Evolutionary conservation across 192 early-diverging fungal genomes (phyloP), one percentile per base, ranked within the genome.

Genomic region (Irineochytrium annulatum): DNA sequence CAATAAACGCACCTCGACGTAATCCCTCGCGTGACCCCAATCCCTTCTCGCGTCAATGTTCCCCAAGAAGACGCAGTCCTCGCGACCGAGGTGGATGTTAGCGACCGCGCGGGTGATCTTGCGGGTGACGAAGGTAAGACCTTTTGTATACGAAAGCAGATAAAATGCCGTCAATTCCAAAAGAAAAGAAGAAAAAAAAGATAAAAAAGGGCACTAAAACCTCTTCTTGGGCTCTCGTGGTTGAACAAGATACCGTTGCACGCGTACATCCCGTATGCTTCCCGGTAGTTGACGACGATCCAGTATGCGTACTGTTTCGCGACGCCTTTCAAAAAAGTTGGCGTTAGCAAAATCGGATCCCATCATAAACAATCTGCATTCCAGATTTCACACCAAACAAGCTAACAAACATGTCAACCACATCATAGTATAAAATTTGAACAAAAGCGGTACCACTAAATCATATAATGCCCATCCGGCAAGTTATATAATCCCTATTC

Each of bases 271-370:
- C 72, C 73, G 67, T 90, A 90, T 14, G 87, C 77, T 68, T 90
- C 88, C 60, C 87, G 84, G 71, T 90, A 88, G 73, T 90, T 88
- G 58, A 88, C 74, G 20, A 83, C 79, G 67, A 89, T 87, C 88
- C 88, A 90, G 73, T 81, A 90, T 53, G 79, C 88, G 67, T 88
- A 89, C 46, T 89, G 80, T 68, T 90, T 90, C 31, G 88, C 88
- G 16, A 90, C 87, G 68, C 73, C 63, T 63, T 4, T 4, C 4
- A 51, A 45, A 11, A 5, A 22, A 14, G 49, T 8, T n/a, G n/a
- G n/a, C n/a, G n/a, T n/a, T n/a, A n/a, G 37, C 11, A n/a, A 41
- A 41, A 41, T 13, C n/a, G 37, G 37, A n/a, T 13, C 11, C 8
- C n/a, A 41, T 41, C 37, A n/a, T 41, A 41, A 41, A 13, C 37